Percentiles rank a stretch among this genome's conserved stretches.
phyloP scores from a whole-genome alignment of 2,329 filamentous ascomycete genomes.

The Plectosphaerella plurivora region DNA sequence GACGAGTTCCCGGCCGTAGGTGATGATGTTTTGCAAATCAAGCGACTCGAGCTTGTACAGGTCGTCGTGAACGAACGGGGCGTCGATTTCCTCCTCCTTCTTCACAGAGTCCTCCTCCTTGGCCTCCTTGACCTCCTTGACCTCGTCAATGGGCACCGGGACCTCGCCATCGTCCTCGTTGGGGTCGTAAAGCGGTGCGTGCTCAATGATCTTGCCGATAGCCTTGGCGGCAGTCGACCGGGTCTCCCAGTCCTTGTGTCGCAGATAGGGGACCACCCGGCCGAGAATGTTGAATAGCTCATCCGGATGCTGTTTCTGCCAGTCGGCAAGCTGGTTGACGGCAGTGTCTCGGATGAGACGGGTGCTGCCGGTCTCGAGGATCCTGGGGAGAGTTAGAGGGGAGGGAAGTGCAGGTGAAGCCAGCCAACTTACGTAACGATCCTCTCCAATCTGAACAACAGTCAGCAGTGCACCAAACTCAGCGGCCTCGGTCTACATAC shows the following conservation, averaged over 20 bases:
- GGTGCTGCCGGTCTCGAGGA: constrained; percentile 96
- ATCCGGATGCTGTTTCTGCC: constrained; percentile 96
- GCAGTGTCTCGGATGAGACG: constrained; percentile 94
- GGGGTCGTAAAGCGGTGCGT: constrained; percentile 84
- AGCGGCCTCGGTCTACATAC: neutral
- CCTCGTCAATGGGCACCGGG: constrained; percentile 19
- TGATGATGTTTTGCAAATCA: constrained; percentile 75
- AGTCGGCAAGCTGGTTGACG: constrained; percentile 92
- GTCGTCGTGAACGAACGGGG: constrained; percentile 46
- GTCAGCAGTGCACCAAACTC: neutral
- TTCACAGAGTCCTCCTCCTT: constrained; percentile 45
- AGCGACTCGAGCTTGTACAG: constrained; percentile 69
- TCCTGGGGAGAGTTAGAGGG: constrained; percentile 43
- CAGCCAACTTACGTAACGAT: constrained; percentile 2
- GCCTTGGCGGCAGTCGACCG: constrained; percentile 89
- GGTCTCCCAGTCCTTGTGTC: constrained; percentile 96
- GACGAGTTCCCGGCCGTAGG: constrained; percentile 76
- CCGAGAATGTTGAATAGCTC: constrained; percentile 94
- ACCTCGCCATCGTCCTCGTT: constrained; percentile 63
- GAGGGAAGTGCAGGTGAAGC: neutral
- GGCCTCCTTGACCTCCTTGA: constrained; percentile 2
- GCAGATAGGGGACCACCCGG: constrained; percentile 89
- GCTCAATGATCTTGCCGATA: constrained; percentile 87
- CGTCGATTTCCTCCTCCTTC: constrained; percentile 56
- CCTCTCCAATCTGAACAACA: neutral